These are phyloP conservation scores for Teratosphaeria nubilosa DNA, from an alignment of 2,329 filamentous ascomycete genomes.

Conservation along the genomic window DNA sequence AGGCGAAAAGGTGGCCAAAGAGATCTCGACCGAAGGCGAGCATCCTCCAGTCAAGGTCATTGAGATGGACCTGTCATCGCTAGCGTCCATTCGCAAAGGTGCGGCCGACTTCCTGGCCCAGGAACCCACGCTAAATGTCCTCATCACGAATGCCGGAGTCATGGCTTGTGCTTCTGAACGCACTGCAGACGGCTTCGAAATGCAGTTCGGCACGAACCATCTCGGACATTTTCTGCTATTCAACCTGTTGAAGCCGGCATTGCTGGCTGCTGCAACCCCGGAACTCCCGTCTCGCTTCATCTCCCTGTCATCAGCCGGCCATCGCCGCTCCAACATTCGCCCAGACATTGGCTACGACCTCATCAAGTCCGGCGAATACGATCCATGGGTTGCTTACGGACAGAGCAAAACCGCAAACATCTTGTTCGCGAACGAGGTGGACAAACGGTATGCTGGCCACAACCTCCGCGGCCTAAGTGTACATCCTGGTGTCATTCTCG, in stretches of 20 bases:
- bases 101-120: slow-evolving; percentile 15
- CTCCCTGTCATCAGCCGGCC: slow-evolving; percentile 34
- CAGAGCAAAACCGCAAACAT: slow-evolving; percentile 44
- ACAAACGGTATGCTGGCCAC: slow-evolving; percentile 36
- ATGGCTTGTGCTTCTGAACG: slow-evolving; percentile 27
- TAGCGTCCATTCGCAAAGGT: slow-evolving; percentile 22
- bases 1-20: slow-evolving; percentile 24
- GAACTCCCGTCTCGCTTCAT: slow-evolving; percentile 40
- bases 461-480: slow-evolving; percentile 34
- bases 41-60: slow-evolving; percentile 27
- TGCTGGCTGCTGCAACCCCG: slow-evolving; percentile 31
- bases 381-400: slow-evolving; percentile 33
- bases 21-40: slow-evolving; percentile 20
- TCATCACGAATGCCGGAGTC: slow-evolving; percentile 24
- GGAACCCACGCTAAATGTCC: slow-evolving; percentile 10
- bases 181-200: slow-evolving; percentile 40
- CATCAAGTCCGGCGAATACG: slow-evolving; percentile 19
- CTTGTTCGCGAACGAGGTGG: slow-evolving; percentile 42
- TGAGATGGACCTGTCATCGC: slow-evolving; percentile 22
- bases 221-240: slow-evolving; percentile 45
- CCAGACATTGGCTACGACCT: slow-evolving; percentile 33
- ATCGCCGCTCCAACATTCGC: slow-evolving; percentile 27
- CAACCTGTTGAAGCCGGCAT: slow-evolving; percentile 35
- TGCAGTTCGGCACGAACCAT: slow-evolving; percentile 45
- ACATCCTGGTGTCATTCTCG: slow-evolving; percentile 39